Percentiles rank a stretch among this genome's conserved stretches.
Evolutionary conservation across 352 stramenopile species (phyloP).

Genomic region (Phytopythium vexans): DNA sequence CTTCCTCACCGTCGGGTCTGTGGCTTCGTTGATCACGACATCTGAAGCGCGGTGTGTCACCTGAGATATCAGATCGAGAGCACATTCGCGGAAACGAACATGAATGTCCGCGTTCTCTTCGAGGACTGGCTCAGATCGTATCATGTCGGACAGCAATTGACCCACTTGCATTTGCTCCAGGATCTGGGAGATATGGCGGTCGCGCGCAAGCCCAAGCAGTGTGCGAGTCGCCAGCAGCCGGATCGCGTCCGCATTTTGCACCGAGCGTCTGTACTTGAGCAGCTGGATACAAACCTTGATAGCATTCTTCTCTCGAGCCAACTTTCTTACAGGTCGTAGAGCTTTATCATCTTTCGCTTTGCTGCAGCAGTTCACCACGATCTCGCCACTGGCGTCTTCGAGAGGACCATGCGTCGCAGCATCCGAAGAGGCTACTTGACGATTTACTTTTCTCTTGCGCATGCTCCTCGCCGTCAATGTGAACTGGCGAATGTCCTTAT

Average conservation of each 20-base stretch:
- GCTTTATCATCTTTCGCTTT: conserved; percentile 66
- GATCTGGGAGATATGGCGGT: conserved; percentile 88
- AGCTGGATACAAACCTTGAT: conserved; percentile 88
- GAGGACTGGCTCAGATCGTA: conserved; percentile 79
- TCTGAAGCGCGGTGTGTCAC: conserved; percentile 81
- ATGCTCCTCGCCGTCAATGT: conserved; percentile 72
- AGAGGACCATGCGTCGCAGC: background rate
- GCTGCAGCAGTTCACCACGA: conserved; percentile 38
- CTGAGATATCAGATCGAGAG: conserved; percentile 84
- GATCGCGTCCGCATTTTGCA: conserved; percentile 85
- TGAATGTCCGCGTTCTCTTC: conserved; percentile 86
- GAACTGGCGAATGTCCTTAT: conserved; percentile 82
- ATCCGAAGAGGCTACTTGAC: background rate
- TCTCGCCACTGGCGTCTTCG: conserved; percentile 10
- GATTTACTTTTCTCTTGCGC: conserved; percentile 42
- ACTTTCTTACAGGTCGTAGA: conserved; percentile 62
- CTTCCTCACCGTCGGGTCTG: conserved; percentile 82
- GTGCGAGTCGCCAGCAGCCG: conserved; percentile 78
- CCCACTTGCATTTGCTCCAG: conserved; percentile 89
- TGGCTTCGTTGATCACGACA: conserved; percentile 84
- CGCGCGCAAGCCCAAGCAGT: conserved; percentile 76
- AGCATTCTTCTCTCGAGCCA: conserved; percentile 75
- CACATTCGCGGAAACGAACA: conserved; percentile 83
- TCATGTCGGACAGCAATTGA: conserved; percentile 83
- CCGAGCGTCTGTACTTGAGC: conserved; percentile 83